phyloP scores from a whole-genome alignment of 1,139 yeast species.

The Zygosaccharomyces sapae region DNA sequence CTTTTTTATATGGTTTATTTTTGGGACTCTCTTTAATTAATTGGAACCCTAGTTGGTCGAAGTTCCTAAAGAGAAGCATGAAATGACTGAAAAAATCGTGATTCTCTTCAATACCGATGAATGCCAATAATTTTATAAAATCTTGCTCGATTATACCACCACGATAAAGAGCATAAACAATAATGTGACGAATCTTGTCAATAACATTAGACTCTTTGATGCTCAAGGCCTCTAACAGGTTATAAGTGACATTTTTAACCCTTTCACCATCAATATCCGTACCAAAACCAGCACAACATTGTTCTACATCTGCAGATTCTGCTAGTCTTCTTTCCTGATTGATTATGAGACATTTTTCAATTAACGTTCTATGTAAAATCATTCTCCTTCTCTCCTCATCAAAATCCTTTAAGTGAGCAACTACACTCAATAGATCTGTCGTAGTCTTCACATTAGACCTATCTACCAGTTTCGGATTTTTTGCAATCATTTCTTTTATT shows the following conservation, averaged over 20 bases:
- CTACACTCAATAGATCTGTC: constrained; percentile 59
- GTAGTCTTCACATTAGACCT: constrained; percentile 57
- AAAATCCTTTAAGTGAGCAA: constrained; percentile 64
- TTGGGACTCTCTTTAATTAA: constrained; percentile 50
- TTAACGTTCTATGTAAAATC: constrained; percentile 55
- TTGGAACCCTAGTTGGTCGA: constrained; percentile 62
- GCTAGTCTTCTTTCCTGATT: constrained; percentile 54
- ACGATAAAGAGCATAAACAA: constrained; percentile 73
- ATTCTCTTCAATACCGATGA: constrained; percentile 57
- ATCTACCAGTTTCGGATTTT: constrained; percentile 68
- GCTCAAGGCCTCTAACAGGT: constrained; percentile 56
- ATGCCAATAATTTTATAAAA: constrained; percentile 62
- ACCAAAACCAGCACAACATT: constrained; percentile 72
- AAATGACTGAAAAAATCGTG: constrained; percentile 48
- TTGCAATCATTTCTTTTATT: constrained; percentile 62
- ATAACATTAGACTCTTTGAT: constrained; percentile 48
- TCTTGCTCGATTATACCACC: constrained; percentile 81
- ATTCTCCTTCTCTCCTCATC: constrained; percentile 62
- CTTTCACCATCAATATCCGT: constrained; percentile 65
- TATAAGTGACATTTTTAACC: constrained; percentile 62
- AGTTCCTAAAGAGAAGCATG: constrained; percentile 56
- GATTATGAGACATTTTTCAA: constrained; percentile 53
- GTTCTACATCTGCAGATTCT: constrained; percentile 67
- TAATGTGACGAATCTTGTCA: constrained; percentile 74
- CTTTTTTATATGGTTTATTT: constrained; percentile 40